phyloP scores from a whole-genome alignment of 495 filamentous ascomycete genomes.

The Penicillium desertorum region DNA sequence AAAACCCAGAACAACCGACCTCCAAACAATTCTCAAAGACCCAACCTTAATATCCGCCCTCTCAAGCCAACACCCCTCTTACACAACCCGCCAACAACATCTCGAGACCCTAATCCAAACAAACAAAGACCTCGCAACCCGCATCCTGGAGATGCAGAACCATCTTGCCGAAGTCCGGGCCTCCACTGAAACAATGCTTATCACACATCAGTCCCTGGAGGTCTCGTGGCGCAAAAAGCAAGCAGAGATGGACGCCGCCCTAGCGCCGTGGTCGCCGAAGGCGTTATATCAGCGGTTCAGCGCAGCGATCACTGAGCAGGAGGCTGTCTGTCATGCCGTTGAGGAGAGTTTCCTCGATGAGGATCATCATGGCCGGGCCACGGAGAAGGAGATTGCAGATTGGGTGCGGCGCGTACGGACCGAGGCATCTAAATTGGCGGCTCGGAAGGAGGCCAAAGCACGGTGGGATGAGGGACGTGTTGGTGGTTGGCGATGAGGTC shows the following conservation, averaged over 20 bases:
- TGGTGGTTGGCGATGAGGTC: conserved; percentile 78
- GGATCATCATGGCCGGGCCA: conserved; percentile 53
- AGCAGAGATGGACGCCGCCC: conserved; percentile 77
- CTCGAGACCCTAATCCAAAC: conserved; percentile 57
- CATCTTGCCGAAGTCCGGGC: conserved; percentile 63
- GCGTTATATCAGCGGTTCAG: conserved; percentile 76
- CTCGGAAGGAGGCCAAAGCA: conserved; percentile 77
- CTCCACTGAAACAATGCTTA: conserved; percentile 72
- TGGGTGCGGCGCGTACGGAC: conserved; percentile 80
- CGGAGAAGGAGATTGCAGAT: conserved; percentile 76
- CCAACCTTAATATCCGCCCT: conserved; percentile 61
- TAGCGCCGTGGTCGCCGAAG: conserved; percentile 81
- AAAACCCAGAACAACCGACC: conserved; percentile 51
- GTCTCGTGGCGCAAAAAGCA: conserved; percentile 89
- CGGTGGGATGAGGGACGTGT: conserved; percentile 94
- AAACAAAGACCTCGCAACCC: conserved; percentile 65
- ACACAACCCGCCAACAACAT: conserved; percentile 48
- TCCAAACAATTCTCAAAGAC: conserved; percentile 63
- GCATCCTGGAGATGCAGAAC: conserved; percentile 62
- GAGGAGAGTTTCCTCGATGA: conserved; percentile 87
- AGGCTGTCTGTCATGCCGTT: conserved; percentile 73
- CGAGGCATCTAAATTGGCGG: conserved; percentile 69
- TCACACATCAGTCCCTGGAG: conserved; percentile 81
- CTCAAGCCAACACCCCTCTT: conserved; percentile 61
- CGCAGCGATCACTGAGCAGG: conserved; percentile 77